Conservation (phyloP, 768 basidiomycete species). For the Daedaleopsis nitida region DNA sequence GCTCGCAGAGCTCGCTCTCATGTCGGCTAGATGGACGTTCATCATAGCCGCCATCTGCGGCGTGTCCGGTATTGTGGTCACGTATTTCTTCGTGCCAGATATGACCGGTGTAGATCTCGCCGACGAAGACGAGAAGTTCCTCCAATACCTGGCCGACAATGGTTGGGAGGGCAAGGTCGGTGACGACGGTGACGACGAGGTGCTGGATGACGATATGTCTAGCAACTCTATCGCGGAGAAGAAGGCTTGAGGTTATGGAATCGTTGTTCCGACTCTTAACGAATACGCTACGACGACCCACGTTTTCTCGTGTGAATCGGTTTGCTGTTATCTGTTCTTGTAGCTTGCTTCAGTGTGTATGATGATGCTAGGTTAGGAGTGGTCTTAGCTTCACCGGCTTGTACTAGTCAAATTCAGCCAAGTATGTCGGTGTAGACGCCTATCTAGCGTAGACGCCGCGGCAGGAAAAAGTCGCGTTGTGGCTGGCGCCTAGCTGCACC, state of each 20-base stretch:
- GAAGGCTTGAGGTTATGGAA: not conserved
- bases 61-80: slow-evolving; percentile 59
- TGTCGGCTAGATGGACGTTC: slow-evolving; percentile 56
- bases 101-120: slow-evolving; percentile 68
- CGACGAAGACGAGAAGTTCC: slow-evolving; percentile 65
- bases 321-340: no score
- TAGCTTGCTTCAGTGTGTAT: no score
- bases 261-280: not conserved
- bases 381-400: no score
- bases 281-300: not conserved
- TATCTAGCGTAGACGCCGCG: not conserved
- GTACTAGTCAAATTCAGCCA: no score
- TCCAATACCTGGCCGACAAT: slow-evolving; percentile 58
- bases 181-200: slow-evolving; percentile 44
- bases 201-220: slow-evolving; percentile 16
- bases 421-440: not conserved
- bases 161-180: slow-evolving; percentile 70
- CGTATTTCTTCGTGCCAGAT: slow-evolving; percentile 70
- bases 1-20: not conserved
- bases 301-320: not conserved
- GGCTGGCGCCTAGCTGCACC: not conserved
- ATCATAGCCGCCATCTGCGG: slow-evolving; percentile 73
- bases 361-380: no score
- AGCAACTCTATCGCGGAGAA: slow-evolving; percentile 22
- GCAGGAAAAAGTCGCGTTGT: not conserved